Conservation (phyloP, 2,329 filamentous ascomycete species). For the Seiridium cupressi region DNA sequence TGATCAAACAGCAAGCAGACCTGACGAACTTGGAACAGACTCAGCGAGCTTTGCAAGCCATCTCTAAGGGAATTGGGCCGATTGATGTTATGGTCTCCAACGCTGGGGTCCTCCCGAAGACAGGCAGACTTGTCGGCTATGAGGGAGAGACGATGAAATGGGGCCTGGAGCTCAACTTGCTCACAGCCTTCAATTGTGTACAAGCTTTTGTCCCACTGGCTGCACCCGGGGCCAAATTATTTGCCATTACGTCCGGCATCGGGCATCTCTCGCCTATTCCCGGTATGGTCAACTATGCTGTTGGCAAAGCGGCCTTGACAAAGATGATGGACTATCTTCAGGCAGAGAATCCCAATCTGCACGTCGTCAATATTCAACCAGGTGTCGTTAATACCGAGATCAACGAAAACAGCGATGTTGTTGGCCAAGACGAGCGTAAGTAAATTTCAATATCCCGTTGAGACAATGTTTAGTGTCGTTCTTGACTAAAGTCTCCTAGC, state of each 20-base stretch:
- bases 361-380: conserved; percentile 41
- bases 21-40: conserved; percentile 27
- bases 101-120: conserved; percentile 21
- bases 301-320: not conserved
- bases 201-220: not conserved
- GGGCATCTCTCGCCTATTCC: not conserved
- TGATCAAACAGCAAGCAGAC: conserved; percentile 29
- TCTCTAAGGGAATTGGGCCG: conserved; percentile 20
- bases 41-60: conserved; percentile 27
- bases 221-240: not conserved
- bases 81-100: conserved; percentile 39
- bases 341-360: conserved; percentile 35
- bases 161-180: not conserved
- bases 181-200: not conserved
- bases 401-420: conserved; percentile 6
- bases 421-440: not conserved
- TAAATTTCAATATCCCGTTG: not conserved
- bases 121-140: not conserved
- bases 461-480: too few relatives aligned
- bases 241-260: not conserved
- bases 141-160: not conserved
- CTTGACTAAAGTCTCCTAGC: conserved; percentile 12
- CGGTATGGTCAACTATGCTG: not conserved
- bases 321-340: conserved; percentile 20
- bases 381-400: conserved; percentile 31